phyloP scores from a whole-genome alignment of 192 early-diverging fungal genomes.

The Gamsiella multidivaricata region DNA sequence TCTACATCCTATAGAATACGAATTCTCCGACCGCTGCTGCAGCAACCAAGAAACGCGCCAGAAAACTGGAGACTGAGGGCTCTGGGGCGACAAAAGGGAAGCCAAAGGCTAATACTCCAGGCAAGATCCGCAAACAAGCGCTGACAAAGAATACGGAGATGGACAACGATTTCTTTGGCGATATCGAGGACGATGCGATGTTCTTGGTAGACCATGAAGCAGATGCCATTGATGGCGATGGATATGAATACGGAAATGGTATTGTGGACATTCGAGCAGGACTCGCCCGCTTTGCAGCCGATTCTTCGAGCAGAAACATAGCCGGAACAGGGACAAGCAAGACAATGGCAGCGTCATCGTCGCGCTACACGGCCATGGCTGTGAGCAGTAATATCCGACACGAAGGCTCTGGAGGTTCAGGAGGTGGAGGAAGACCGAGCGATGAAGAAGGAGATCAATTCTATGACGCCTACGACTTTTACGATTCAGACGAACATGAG shows the following conservation, averaged over 20 bases:
- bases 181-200: slow-evolving; percentile 10
- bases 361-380: background rate
- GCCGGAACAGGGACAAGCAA: background rate
- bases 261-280: slow-evolving; percentile 13
- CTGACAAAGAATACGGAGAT: background rate
- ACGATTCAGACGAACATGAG: slow-evolving; percentile 46
- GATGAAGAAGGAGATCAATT: slow-evolving; percentile 36
- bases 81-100: slow-evolving; percentile 2
- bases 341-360: background rate
- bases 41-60: slow-evolving; percentile 11
- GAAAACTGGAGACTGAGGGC: background rate
- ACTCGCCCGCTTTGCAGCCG: slow-evolving; percentile 15
- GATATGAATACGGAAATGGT: slow-evolving; percentile 1
- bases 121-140: slow-evolving; percentile 13
- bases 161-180: slow-evolving; percentile 25
- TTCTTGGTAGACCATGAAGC: background rate
- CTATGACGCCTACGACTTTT: slow-evolving; percentile 37
- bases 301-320: background rate
- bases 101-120: slow-evolving; percentile 17
- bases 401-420: background rate
- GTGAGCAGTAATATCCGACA: slow-evolving; percentile 2
- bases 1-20: background rate
- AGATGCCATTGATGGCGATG: slow-evolving; percentile 5
- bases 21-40: background rate
- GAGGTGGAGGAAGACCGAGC: background rate